Evolutionary conservation across 305 asterid species (phyloP).

Genomic region (Fraxinus greggii): DNA sequence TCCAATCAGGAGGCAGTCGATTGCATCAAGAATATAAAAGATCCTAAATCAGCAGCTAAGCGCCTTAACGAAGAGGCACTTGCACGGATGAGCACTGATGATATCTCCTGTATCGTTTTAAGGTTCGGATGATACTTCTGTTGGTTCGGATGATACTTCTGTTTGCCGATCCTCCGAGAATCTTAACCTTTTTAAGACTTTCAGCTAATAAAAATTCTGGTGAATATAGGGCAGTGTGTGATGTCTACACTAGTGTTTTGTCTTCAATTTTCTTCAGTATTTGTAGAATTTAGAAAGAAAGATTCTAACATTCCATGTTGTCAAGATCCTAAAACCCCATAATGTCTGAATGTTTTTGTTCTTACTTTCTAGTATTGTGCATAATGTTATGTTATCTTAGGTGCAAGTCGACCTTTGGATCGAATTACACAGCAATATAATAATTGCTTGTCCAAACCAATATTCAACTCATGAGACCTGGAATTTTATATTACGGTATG

Average conservation of each 20-base stretch:
- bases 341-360: neutral
- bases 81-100: slow-evolving; percentile 67
- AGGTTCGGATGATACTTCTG: slow-evolving; percentile 48
- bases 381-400: neutral
- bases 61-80: slow-evolving; percentile 67
- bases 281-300: neutral
- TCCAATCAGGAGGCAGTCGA: slow-evolving; percentile 87
- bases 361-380: neutral
- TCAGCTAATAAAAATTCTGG: neutral
- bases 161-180: neutral
- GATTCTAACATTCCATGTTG: neutral
- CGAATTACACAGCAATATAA: neutral
- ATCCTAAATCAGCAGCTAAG: slow-evolving; percentile 66
- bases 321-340: neutral
- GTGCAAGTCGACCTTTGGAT: neutral
- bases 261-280: neutral
- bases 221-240: neutral
- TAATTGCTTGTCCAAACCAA: neutral
- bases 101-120: slow-evolving; percentile 68
- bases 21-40: slow-evolving; percentile 59
- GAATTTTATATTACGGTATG: neutral
- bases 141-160: slow-evolving; percentile 45
- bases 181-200: neutral
- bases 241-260: neutral
- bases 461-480: neutral